Base-by-base conservation (phyloP, 139 green algal species). In the Auxenochlorella pyrenoidosa region DNA sequence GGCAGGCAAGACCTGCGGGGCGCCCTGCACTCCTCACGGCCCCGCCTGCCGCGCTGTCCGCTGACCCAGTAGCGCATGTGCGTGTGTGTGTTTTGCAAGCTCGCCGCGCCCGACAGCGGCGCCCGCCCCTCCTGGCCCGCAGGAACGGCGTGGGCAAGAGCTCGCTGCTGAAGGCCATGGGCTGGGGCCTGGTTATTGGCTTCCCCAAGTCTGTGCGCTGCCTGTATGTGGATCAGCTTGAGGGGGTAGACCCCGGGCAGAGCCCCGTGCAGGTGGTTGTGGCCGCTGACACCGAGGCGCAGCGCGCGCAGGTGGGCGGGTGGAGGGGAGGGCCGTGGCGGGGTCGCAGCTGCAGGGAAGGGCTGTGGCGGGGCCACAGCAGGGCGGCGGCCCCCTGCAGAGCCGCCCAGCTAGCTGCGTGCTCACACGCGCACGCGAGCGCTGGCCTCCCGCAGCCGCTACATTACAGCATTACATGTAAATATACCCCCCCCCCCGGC, bases 81-180 rank as follows among this genome's bases (percentile, higher is more conserved):
- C 47, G 10, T 54, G 47, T n/a, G n/a, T n/a, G n/a, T n/a, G n/a
- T n/a, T n/a, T n/a, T n/a, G n/a, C n/a, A n/a, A n/a, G n/a, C n/a
- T n/a, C n/a, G n/a, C n/a, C 47, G 10, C 47, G 47, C 68, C 83
- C 4, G 28, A 51, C 10, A 51, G 72, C 34, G 15, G 10, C 63
- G 4, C 5, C 22, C n/a, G 36, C 36, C 24, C 54, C 54, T 34
- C 2, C n/a, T 44, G 0, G 28, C 76, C 44, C 47, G 54, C 80
- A 76, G 84, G 59, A 94, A 93, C 82, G 90, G 91, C 32, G 83
- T 78, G 36, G 90, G 91, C 59, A 95, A 94, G 83, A 90, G 86
- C 3, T 92, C 91, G 0, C 88, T 96, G 19, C 63, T 96, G 36
- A 87, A 85, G 38, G 90, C 90, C 0, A 80, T 91, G 18, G 87